A percentile compares a stretch with the other conserved stretches of the same genome.
Evolutionary conservation across 1,139 yeast species (phyloP).

Genomic region (Yamadazyma triangularis): DNA sequence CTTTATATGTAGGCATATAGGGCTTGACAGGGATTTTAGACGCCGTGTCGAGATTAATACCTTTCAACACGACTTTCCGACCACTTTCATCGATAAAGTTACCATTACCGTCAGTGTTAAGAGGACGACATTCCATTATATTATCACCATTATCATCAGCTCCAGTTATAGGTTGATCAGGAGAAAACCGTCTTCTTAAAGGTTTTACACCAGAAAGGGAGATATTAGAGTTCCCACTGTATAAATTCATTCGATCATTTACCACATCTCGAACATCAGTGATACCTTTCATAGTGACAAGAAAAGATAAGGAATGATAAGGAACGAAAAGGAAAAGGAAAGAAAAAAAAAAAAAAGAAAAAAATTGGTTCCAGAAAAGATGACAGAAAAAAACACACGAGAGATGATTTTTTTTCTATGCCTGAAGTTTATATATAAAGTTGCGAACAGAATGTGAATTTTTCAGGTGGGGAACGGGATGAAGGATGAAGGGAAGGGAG

Average conservation of each 20-base stretch:
- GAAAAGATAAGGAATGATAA: too few species aligned
- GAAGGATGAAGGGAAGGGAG: too few species aligned
- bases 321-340: too few species aligned
- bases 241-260: slow-evolving; percentile 27
- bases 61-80: slow-evolving; percentile 61
- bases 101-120: slow-evolving; percentile 42
- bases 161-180: slow-evolving; percentile 16
- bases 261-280: slow-evolving; percentile 28
- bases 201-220: slow-evolving; percentile 26
- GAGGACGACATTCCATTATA: slow-evolving; percentile 26
- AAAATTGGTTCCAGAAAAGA: too few species aligned
- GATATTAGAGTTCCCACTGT: slow-evolving; percentile 22
- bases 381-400: too few species aligned
- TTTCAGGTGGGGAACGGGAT: too few species aligned
- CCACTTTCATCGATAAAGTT: slow-evolving; percentile 58
- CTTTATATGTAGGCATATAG: slow-evolving; percentile 46
- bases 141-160: slow-evolving; percentile 6
- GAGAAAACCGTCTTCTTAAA: slow-evolving; percentile 20
- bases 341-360: too few species aligned
- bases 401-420: too few species aligned
- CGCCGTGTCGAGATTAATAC: slow-evolving; percentile 78
- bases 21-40: slow-evolving; percentile 69
- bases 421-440: too few species aligned
- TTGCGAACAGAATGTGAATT: too few species aligned
- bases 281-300: too few species aligned